Evolutionary conservation across 2,329 filamentous ascomycete genomes (phyloP).

Genomic region (Shiraia sp.): DNA sequence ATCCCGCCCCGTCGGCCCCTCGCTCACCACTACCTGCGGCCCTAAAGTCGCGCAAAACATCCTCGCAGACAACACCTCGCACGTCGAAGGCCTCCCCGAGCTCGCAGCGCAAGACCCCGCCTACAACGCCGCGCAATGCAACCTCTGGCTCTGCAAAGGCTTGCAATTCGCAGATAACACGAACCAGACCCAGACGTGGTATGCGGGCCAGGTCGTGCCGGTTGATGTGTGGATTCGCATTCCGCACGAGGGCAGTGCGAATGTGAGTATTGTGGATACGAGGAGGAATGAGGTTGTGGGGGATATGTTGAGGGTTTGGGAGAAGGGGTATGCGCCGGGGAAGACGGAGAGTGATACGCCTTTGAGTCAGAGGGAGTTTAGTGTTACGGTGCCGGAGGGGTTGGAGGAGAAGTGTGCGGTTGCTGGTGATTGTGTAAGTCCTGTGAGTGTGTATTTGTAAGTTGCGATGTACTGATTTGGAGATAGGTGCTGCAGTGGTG

Average conservation of each 20-base stretch:
- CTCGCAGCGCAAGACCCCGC: conserved; percentile 44
- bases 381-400: conserved; percentile 56
- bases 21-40: conserved; percentile 57
- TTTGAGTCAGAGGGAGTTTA: conserved; percentile 53
- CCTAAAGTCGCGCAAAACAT: conserved; percentile 57
- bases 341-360: conserved; percentile 36
- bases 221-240: conserved; percentile 53
- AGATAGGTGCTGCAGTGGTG: conserved; percentile 60
- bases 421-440: conserved; percentile 50
- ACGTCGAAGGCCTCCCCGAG: conserved; percentile 48
- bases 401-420: conserved; percentile 49
- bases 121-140: conserved; percentile 53
- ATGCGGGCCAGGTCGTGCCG: conserved; percentile 49
- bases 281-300: conserved; percentile 58
- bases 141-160: conserved; percentile 62
- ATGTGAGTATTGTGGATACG: conserved; percentile 64
- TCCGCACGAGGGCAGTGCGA: conserved; percentile 59
- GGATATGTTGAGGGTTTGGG: conserved; percentile 24
- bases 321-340: conserved; percentile 36
- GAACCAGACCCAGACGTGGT: conserved; percentile 55
- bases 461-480: background rate
- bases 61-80: conserved; percentile 48
- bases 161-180: conserved; percentile 62
- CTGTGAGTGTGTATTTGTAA: background rate
- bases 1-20: conserved; percentile 55